Evolutionary conservation across 2,329 filamentous ascomycete species (phyloP), one percentile per base, ranked within the genome.

Genomic region (Colletotrichum sp.): DNA sequence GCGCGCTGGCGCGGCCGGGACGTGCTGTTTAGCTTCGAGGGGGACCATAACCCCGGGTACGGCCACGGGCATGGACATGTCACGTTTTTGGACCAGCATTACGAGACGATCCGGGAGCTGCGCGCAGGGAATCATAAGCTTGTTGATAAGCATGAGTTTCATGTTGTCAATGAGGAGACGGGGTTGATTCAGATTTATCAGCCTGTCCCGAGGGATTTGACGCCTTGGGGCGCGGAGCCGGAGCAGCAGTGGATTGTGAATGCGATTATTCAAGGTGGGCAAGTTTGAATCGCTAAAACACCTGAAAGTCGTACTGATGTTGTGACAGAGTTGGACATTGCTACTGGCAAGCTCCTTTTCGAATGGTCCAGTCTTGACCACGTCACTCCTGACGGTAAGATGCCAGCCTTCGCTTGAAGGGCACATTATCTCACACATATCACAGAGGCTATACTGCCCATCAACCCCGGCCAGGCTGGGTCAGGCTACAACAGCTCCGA

Each of bases 181-280:
- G 89, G 86, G 0, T 80, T 92, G 57, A 88, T 92, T 43, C 86
- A 90, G 78, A 86, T 90, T 36, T 90, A 90, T 70, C 86, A 90
- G 78, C 88, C 89, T 3, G 84, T 88, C 7, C 87, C 86, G 1
- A 81, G 80, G 8, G 84, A 90, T 59, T 80, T 91, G 36, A 83
- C 82, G 6, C 78, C 81, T 2, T 91, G 84, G 81, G 89, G 89
- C 28, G 88, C 82, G 5, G 85, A 82, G 61, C 77, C 83, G 0
- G 85, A 88, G 75, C 88, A 91, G 79, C 86, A 89, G 74, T 91
- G 89, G 90, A 90, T 91, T 79, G 88, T 90, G 4, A 86, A 91
- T 81, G 87, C 86, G 4, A 88, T 88, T 30, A 86, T 91, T 71
- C 89, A 91, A 82, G 89, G 89, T 89, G 78, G 7, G 81, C 70